Evolutionary conservation across 140 eudicot genomes (phyloP).

Genomic region (Cichorium intybus): DNA sequence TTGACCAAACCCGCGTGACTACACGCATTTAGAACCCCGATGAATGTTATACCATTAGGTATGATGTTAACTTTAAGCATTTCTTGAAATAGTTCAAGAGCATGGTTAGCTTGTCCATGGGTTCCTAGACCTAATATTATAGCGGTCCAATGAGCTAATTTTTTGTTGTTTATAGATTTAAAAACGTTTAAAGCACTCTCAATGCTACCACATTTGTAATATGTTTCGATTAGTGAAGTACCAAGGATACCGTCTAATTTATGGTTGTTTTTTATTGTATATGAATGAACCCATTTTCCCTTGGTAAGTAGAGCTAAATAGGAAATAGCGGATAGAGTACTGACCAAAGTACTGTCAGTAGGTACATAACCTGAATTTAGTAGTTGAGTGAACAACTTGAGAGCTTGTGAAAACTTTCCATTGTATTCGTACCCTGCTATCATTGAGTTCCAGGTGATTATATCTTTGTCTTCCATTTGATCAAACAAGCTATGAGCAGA

Average conservation of each 20-base stretch:
- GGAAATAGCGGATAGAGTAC: conserved; percentile 39
- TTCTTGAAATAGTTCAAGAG: conserved; percentile 35
- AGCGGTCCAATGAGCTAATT: conserved; percentile 45
- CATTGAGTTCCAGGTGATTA: conserved; percentile 44
- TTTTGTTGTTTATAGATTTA: conserved; percentile 23
- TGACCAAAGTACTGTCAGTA: conserved; percentile 38
- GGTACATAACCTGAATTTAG: conserved; percentile 25
- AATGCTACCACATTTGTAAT: conserved; percentile 45
- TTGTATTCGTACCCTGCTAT: conserved; percentile 38
- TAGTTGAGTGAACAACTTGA: conserved; percentile 29
- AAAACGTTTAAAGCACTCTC: conserved; percentile 32
- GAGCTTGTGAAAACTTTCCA: conserved; percentile 30
- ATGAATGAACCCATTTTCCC: conserved; percentile 44
- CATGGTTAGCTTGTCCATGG: conserved; percentile 35
- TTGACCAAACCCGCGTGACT: conserved; percentile 50
- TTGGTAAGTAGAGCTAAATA: conserved; percentile 31
- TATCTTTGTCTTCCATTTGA: conserved; percentile 36
- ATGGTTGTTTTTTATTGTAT: conserved; percentile 28
- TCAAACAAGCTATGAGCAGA: conserved; percentile 66
- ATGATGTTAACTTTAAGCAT: conserved; percentile 30
- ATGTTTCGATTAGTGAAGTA: conserved; percentile 40
- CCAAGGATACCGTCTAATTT: conserved; percentile 36
- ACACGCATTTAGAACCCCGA: conserved; percentile 49
- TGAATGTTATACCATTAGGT: conserved; percentile 46
- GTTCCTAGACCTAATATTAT: conserved; percentile 39